These are phyloP conservation scores for Akanthomyces lecanii DNA, from an alignment of 2,329 filamentous ascomycete genomes.

Conservation along the genomic window DNA sequence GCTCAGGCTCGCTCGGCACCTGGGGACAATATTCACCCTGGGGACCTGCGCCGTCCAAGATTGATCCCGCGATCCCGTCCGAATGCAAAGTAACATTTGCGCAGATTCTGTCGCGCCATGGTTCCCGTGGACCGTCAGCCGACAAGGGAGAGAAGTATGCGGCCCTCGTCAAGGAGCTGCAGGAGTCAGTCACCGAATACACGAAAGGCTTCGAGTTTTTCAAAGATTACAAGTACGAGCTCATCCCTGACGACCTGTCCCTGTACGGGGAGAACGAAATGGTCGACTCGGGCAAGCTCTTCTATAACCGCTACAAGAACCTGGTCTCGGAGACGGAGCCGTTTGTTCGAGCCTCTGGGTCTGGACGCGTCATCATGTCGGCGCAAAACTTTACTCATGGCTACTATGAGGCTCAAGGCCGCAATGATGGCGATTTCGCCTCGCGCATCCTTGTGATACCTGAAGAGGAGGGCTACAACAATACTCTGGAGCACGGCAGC, in stretches of 20 bases:
- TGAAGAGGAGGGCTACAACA: constrained; percentile 66
- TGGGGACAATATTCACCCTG: constrained; percentile 91
- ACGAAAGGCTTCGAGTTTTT: constrained; percentile 65
- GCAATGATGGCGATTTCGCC: constrained; percentile 39
- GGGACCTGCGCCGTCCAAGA: constrained; percentile 67
- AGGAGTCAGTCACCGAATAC: constrained; percentile 53
- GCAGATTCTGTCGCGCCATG: constrained; percentile 78
- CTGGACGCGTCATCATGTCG: constrained; percentile 68
- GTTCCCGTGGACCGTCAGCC: constrained; percentile 73
- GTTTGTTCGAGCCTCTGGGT: constrained; percentile 68
- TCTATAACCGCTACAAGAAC: constrained; percentile 66
- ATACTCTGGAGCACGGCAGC: constrained; percentile 71
- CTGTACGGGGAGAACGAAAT: constrained; percentile 63
- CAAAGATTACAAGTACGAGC: constrained; percentile 62
- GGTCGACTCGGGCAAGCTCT: constrained; percentile 70
- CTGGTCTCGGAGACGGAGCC: constrained; percentile 57
- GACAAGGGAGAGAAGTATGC: constrained; percentile 63
- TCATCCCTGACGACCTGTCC: constrained; percentile 68
- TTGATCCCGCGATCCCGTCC: constrained; percentile 55
- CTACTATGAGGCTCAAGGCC: constrained; percentile 51
- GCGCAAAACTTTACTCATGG: constrained; percentile 72
- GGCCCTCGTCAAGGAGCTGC: constrained; percentile 61
- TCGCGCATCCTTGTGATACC: constrained; percentile 63
- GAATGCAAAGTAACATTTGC: constrained; percentile 76
- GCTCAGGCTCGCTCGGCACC: constrained; percentile 50